These are phyloP conservation scores for Penicillium nordicum DNA, from an alignment of 2,329 filamentous ascomycete genomes.

Conservation along the genomic window DNA sequence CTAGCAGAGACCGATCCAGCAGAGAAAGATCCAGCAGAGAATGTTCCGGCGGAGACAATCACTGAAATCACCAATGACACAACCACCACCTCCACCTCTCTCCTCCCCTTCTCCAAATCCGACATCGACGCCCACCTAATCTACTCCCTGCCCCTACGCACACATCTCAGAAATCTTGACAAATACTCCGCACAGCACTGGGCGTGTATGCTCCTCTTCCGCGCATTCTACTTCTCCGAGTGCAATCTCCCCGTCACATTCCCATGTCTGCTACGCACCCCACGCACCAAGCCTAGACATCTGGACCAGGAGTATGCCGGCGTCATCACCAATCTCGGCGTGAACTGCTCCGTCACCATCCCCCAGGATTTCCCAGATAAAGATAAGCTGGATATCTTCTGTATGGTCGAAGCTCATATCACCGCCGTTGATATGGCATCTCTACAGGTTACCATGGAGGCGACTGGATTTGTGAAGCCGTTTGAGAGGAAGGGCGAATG, in stretches of 20 bases:
- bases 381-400: conserved; percentile 29
- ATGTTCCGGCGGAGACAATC: neutral
- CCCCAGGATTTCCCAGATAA: conserved; percentile 21
- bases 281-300: conserved; percentile 20
- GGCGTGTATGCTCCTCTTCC: conserved; percentile 54
- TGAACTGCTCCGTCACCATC: conserved; percentile 29
- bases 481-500: conserved; percentile 36
- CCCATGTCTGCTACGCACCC: conserved; percentile 33
- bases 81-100: conserved; percentile 11
- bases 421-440: conserved; percentile 33
- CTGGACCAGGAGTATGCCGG: conserved; percentile 28
- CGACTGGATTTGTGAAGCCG: conserved; percentile 29
- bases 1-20: neutral
- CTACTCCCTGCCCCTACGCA: conserved; percentile 43
- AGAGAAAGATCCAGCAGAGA: too few species aligned
- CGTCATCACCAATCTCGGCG: conserved; percentile 32
- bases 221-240: conserved; percentile 56
- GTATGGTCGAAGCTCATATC: conserved; percentile 36
- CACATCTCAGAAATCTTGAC: conserved; percentile 40
- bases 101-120: conserved; percentile 50
- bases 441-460: conserved; percentile 34
- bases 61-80: neutral
- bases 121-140: conserved; percentile 50
- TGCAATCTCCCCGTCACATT: conserved; percentile 50
- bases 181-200: conserved; percentile 45